Base-by-base conservation (phyloP, 2,329 filamentous ascomycete genomes). In the Dothistroma pini region DNA sequence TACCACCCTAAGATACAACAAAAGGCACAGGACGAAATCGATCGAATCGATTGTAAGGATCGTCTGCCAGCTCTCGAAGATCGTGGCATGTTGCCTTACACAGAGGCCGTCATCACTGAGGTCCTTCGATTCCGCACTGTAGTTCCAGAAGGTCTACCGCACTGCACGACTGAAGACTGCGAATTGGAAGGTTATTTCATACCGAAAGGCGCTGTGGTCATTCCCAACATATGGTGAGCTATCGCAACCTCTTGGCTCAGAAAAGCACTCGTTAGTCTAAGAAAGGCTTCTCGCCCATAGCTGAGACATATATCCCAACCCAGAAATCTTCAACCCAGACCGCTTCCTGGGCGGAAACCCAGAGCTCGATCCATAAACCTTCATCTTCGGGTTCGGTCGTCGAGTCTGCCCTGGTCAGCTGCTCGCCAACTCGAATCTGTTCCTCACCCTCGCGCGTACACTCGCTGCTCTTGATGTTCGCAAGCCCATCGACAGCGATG, bases 91-190 rank as follows among this genome's bases (percentile, higher is more conserved):
- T 58, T 77, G 35, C 74, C 74, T 2, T 77, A 76, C 54, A 59
- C 74, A 41, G 60, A 63, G 21, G 66, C 66, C 2, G 66, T 73
- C 8, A 68, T 76, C 21, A 75, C 75, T 56, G 75, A 76, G 61
- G 66, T 66, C 6, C 65, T 75, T 58, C 66, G 76, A 50, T 77
- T 73, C 72, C 62, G 70, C 34, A 72, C 72, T 32, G 69, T 74
- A 19, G 54, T 60, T 8, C 68, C 69, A 6, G 64, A 67, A 3
- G 70, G 66, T 5, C 52, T 71, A 0, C 78, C 79, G 0, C 79
- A 81, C 56, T 75, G 77, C 52, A 78, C 77, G 0, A 77, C 74
- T 34, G 57, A 67, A 70, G 78, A 80, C 54, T 76, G 77, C 56
- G 70, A 65, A 62, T 71, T 77, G 52, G 73, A 76, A 51, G 78